These are phyloP conservation scores for Apophysomyces elegans DNA, from an alignment of 371 early-diverging fungal genomes.

Conservation along the genomic window DNA sequence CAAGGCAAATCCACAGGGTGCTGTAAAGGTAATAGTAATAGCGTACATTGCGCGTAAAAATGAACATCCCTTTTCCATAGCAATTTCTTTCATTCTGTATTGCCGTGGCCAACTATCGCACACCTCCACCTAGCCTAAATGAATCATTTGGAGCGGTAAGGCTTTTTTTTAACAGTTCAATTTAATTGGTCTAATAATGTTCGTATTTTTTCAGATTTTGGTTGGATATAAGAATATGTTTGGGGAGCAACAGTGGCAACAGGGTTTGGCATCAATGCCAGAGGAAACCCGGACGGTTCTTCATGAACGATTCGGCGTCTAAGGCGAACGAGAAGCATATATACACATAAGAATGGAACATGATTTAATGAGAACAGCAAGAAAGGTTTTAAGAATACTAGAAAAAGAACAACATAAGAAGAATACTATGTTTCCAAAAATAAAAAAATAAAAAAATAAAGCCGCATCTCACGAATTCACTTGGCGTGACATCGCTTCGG, in stretches of 20 bases:
- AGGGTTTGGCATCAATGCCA: slow-evolving; percentile 57
- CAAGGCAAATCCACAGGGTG: slow-evolving; percentile 83
- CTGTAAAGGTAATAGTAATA: slow-evolving; percentile 52
- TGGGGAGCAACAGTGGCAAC: slow-evolving; percentile 67
- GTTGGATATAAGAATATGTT: slow-evolving; percentile 74
- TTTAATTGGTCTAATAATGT: neutral
- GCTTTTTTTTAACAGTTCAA: neutral
- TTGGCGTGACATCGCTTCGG: too few relatives aligned
- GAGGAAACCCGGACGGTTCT: slow-evolving; percentile 56
- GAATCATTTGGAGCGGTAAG: slow-evolving; percentile 69
- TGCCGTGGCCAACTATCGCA: slow-evolving; percentile 70
- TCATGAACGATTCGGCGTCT: slow-evolving; percentile 65
- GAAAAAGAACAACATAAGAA: slow-evolving; percentile 8
- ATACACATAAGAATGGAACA: neutral
- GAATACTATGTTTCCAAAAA: too few relatives aligned
- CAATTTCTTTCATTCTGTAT: slow-evolving; percentile 67
- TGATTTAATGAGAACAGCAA: slow-evolving; percentile 19
- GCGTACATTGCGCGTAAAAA: neutral
- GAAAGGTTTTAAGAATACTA: slow-evolving; percentile 20
- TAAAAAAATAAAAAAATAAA: too few relatives aligned
- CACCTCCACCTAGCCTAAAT: slow-evolving; percentile 61
- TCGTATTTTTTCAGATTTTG: slow-evolving; percentile 50
- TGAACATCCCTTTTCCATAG: slow-evolving; percentile 18
- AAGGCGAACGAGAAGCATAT: slow-evolving; percentile 13
- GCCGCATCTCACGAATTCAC: too few relatives aligned